Evolutionary conservation across 257 asterid genomes (phyloP).

Genomic region (Rehmannia glutinosa): DNA sequence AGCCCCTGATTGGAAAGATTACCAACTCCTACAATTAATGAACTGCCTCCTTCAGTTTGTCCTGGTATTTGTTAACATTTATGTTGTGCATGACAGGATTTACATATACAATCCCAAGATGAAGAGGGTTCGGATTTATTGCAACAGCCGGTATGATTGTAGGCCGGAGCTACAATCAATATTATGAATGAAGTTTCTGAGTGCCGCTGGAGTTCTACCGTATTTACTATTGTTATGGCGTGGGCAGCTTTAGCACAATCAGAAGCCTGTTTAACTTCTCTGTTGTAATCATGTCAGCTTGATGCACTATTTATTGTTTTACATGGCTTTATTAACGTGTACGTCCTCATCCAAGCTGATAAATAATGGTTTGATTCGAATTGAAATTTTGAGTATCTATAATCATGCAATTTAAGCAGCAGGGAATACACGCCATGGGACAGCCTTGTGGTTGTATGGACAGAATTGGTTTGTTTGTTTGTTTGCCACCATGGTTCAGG

Average conservation of each 20-base stretch:
- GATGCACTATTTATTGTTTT: background rate
- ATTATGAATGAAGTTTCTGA: background rate
- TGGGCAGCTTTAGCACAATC: constrained; percentile 13
- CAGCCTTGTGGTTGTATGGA: too few relatives aligned
- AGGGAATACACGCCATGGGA: too few relatives aligned
- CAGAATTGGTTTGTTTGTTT: too few relatives aligned
- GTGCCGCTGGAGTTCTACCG: background rate
- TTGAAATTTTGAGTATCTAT: constrained; percentile 13
- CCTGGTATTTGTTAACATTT: too few relatives aligned
- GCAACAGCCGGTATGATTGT: constrained; percentile 41
- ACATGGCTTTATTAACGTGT: constrained; percentile 3
- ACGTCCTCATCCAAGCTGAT: constrained; percentile 17
- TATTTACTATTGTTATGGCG: constrained; percentile 17
- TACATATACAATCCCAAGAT: constrained; percentile 57
- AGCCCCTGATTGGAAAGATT: too few relatives aligned
- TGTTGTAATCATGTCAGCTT: constrained; percentile 21
- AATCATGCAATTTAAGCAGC: background rate
- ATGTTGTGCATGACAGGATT: constrained; percentile 41
- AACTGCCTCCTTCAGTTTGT: too few relatives aligned
- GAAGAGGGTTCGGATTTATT: constrained; percentile 60
- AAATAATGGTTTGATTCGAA: constrained; percentile 25
- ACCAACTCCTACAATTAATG: background rate
- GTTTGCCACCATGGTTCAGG: too few relatives aligned
- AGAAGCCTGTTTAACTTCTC: background rate
- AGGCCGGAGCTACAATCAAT: constrained; percentile 15